phyloP scores from a whole-genome alignment of 1,139 yeast genomes.

The Candida sanyaensis region DNA sequence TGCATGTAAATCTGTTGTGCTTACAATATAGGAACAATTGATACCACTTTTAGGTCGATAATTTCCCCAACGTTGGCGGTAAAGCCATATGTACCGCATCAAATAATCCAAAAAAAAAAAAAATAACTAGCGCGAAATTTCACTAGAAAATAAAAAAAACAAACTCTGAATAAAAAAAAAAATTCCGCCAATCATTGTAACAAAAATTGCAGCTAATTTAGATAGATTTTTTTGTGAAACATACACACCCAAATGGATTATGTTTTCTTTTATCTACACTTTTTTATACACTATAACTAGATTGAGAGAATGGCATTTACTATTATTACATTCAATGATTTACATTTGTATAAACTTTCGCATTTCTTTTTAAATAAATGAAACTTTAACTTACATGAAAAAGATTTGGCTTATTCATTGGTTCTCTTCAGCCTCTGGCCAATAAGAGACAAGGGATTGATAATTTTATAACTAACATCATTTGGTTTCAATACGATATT shows the following conservation, averaged over 20 bases:
- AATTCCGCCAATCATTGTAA: background rate
- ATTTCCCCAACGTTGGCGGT: no score
- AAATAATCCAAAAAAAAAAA: background rate
- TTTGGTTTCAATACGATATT: constrained; percentile 1
- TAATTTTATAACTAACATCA: background rate
- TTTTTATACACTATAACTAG: no score
- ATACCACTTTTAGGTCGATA: no score
- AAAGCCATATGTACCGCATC: no score
- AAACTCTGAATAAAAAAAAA: background rate
- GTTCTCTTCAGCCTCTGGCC: background rate
- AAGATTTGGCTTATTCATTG: background rate
- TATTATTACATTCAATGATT: background rate
- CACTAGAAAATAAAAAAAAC: no score
- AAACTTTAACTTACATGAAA: background rate
- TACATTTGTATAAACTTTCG: background rate
- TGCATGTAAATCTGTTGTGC: no score
- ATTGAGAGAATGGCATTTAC: no score
- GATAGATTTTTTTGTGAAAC: background rate
- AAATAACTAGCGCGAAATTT: background rate
- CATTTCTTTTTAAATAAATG: constrained; percentile 1
- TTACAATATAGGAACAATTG: no score
- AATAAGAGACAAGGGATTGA: background rate
- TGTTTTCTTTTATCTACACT: no score
- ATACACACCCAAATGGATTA: background rate
- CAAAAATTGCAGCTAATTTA: background rate